Conservation (phyloP, 1,139 yeast species). For the Candida sanyaensis region DNA sequence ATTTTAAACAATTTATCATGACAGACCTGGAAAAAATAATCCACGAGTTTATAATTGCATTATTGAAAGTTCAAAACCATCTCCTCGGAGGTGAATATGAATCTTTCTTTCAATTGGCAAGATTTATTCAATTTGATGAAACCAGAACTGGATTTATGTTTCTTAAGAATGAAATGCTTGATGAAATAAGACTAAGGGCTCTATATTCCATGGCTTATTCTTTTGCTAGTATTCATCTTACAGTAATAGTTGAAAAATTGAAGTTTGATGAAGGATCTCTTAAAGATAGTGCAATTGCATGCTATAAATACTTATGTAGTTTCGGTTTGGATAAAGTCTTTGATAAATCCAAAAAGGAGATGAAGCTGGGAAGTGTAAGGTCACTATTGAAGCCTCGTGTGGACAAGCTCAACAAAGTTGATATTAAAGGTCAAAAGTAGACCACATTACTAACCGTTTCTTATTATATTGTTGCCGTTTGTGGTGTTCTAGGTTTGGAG, state of each 20-base stretch:
- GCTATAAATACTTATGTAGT: background rate
- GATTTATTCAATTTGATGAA: constrained; percentile 29
- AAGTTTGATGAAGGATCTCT: constrained; percentile 33
- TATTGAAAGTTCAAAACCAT: constrained; percentile 26
- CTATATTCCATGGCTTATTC: constrained; percentile 59
- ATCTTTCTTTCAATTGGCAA: constrained; percentile 37
- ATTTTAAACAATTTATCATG: constrained; percentile 17
- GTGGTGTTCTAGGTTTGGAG: background rate
- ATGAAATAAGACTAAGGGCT: constrained; percentile 61
- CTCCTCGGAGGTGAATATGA: constrained; percentile 50
- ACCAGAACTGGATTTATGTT: constrained; percentile 28
- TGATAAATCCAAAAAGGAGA: background rate
- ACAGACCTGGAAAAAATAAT: constrained; percentile 22
- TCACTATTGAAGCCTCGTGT: background rate
- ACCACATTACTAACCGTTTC: background rate
- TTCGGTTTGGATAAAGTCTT: constrained; percentile 32
- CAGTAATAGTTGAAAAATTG: constrained; percentile 49
- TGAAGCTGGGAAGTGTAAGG: background rate
- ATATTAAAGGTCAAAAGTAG: constrained; percentile 86
- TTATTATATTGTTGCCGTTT: background rate
- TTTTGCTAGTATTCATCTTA: constrained; percentile 55
- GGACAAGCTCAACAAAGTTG: constrained; percentile 47
- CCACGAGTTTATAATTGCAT: constrained; percentile 22
- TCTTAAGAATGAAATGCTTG: constrained; percentile 44
- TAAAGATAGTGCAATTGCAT: background rate